phyloP scores from a whole-genome alignment of 306 rosid genomes.

The Geum urbanum region DNA sequence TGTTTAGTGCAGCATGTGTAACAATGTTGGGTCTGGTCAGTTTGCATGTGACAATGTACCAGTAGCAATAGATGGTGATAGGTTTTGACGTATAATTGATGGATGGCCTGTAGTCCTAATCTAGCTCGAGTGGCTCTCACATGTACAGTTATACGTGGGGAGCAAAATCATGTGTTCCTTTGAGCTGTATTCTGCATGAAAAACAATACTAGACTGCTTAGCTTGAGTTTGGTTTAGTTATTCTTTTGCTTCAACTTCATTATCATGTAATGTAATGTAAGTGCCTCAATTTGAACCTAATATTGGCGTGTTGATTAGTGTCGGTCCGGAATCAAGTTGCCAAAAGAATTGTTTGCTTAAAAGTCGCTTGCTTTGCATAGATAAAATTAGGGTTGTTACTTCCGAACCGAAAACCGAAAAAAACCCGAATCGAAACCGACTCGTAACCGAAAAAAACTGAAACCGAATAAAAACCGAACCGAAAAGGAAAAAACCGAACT shows the following conservation, averaged over 20 bases:
- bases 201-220: background rate
- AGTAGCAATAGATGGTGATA: constrained; percentile 36
- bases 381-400: no score
- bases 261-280: background rate
- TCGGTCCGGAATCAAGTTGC: background rate
- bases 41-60: background rate
- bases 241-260: background rate
- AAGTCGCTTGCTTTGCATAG: no score
- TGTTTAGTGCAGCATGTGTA: background rate
- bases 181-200: constrained; percentile 1
- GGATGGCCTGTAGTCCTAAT: constrained; percentile 25
- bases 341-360: background rate
- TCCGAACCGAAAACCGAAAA: no score
- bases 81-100: constrained; percentile 50
- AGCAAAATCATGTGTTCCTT: background rate
- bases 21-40: constrained; percentile 31
- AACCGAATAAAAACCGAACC: no score
- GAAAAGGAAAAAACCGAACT: no score
- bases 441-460: no score
- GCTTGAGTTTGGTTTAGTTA: background rate
- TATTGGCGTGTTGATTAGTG: no score
- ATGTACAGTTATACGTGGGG: constrained; percentile 72
- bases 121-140: constrained; percentile 20
- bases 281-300: background rate
- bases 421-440: no score